Conservation (phyloP, 495 filamentous ascomycete species). For the Hapsidospora chrysogenum region DNA sequence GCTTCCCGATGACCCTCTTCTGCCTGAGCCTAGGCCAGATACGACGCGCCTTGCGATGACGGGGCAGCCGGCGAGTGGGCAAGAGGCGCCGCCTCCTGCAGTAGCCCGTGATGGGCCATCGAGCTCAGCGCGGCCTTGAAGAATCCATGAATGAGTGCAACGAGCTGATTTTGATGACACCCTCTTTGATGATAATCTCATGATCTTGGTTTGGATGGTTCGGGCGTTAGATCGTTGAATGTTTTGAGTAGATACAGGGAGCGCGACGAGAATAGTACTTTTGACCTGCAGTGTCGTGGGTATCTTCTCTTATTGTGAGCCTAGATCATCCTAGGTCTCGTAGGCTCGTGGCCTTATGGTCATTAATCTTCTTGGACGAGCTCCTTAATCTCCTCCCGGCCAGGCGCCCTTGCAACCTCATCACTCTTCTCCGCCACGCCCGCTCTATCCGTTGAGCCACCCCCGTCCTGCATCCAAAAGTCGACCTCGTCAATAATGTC, state of each 20-base stretch:
- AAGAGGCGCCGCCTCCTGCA: too few relatives aligned
- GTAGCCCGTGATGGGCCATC: too few relatives aligned
- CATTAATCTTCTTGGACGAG: conserved; percentile 45
- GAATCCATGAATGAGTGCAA: too few relatives aligned
- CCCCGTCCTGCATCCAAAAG: conserved; percentile 52
- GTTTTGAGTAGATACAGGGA: neutral
- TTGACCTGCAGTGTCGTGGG: too few relatives aligned
- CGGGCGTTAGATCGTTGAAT: conserved; percentile 1
- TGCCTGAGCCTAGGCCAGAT: conserved; percentile 7
- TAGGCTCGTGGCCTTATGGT: too few relatives aligned
- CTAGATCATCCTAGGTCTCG: too few relatives aligned
- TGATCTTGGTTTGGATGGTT: neutral
- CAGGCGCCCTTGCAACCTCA: conserved; percentile 19
- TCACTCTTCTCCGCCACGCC: conserved; percentile 20
- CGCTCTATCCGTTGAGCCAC: conserved; percentile 24
- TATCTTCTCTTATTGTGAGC: too few relatives aligned
- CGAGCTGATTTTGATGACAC: too few relatives aligned
- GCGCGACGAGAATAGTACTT: too few relatives aligned
- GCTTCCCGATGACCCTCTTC: conserved; percentile 13
- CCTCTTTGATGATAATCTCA: conserved; percentile 4
- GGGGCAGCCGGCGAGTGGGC: neutral
- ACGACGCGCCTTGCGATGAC: neutral
- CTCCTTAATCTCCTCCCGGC: conserved; percentile 41
- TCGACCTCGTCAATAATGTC: conserved; percentile 88
- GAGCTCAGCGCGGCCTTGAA: too few relatives aligned